A percentile compares a stretch with the other conserved stretches of the same genome.
These are phyloP conservation scores for Boletus fagicola DNA, from an alignment of 768 basidiomycete species.

Conservation along the genomic window DNA sequence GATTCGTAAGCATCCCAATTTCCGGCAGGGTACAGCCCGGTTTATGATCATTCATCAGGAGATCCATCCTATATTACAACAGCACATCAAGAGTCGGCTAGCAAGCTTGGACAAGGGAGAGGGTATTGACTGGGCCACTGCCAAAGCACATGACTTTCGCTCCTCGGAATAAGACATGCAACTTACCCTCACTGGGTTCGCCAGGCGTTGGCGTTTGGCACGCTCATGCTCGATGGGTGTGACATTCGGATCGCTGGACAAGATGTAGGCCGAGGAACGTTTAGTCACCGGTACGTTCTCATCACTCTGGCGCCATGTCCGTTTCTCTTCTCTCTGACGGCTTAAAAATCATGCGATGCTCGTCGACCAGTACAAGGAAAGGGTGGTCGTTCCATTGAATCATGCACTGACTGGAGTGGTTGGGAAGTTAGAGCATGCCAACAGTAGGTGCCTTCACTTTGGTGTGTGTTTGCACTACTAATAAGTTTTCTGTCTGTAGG, in stretches of 20 bases:
- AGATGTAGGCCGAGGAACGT: conserved; percentile 88
- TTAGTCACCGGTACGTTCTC: conserved; percentile 62
- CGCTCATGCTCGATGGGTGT: conserved; percentile 75
- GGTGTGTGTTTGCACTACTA: neutral
- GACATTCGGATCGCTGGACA: conserved; percentile 91
- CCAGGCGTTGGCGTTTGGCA: conserved; percentile 84
- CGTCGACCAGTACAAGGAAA: conserved; percentile 82
- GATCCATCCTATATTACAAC: conserved; percentile 71
- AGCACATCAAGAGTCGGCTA: conserved; percentile 79
- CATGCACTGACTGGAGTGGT: conserved; percentile 49
- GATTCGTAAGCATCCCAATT: conserved; percentile 53
- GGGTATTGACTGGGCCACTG: conserved; percentile 86
- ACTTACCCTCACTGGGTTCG: neutral
- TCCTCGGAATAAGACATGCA: neutral
- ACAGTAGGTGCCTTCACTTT: conserved; percentile 53
- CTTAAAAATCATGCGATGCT: conserved; percentile 66
- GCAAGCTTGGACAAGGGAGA: too few relatives aligned
- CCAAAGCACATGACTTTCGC: conserved; percentile 53
- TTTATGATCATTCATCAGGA: conserved; percentile 43
- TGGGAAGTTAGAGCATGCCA: conserved; percentile 81
- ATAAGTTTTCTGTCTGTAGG: conserved; percentile 39
- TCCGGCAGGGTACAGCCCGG: neutral
- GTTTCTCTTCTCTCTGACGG: neutral
- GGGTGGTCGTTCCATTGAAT: conserved; percentile 80
- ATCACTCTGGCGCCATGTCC: neutral